Evolutionary conservation across 192 early-diverging fungal species (phyloP).

Genomic region (Rhizophlyctis rosea): DNA sequence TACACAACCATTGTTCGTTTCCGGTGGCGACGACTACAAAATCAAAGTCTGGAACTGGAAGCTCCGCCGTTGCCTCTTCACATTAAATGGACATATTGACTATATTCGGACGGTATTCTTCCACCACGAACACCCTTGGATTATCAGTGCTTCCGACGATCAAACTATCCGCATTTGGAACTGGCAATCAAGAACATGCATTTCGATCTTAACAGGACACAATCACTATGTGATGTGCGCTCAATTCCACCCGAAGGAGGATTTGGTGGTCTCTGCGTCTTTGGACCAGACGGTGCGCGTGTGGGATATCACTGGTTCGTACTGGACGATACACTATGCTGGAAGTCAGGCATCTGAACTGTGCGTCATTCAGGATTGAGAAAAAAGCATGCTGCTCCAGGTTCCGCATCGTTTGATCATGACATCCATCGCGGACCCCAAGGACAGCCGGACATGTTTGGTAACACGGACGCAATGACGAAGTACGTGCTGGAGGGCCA

Average conservation of each 20-base stretch:
- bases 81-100: slow-evolving; percentile 96
- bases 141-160: slow-evolving; percentile 93
- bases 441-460: slow-evolving; percentile 92
- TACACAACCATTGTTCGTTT: slow-evolving; percentile 94
- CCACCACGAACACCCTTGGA: slow-evolving; percentile 98
- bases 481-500: slow-evolving; percentile 99
- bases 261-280: slow-evolving; percentile 92
- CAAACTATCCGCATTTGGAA: slow-evolving; percentile 99
- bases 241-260: slow-evolving; percentile 97
- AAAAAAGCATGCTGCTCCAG: slow-evolving; percentile 75
- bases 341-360: background rate
- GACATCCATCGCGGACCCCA: slow-evolving; percentile 33
- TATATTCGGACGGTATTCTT: slow-evolving; percentile 97
- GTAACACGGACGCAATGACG: slow-evolving; percentile 91
- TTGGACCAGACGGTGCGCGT: slow-evolving; percentile 97
- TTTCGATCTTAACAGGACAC: slow-evolving; percentile 96
- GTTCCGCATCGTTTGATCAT: slow-evolving; percentile 23
- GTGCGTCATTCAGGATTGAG: slow-evolving; percentile 50
- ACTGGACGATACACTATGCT: background rate
- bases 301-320: slow-evolving; percentile 99
- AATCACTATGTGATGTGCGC: slow-evolving; percentile 99
- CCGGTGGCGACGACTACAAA: slow-evolving; percentile 99
- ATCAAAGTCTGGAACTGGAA: slow-evolving; percentile 99
- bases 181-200: slow-evolving; percentile 98
- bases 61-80: slow-evolving; percentile 91